A percentile compares a stretch with the other conserved stretches of the same genome.
phyloP scores from a whole-genome alignment of 2,329 filamentous ascomycete genomes.

The Harringtonia aguacate region DNA sequence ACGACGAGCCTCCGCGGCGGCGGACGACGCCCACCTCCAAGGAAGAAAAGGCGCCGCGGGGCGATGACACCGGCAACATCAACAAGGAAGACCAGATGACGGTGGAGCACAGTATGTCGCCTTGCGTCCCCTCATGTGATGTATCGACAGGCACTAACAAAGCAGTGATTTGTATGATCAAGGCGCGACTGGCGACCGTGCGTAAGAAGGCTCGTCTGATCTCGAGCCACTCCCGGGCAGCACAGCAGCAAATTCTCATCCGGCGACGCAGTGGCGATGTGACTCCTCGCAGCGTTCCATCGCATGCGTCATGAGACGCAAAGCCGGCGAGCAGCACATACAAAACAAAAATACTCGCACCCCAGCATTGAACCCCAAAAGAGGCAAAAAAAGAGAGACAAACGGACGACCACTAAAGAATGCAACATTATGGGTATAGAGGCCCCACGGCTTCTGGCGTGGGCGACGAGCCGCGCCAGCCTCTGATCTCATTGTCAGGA shows the following conservation, averaged over 20 bases:
- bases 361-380: too few relatives aligned
- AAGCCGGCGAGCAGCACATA: too few relatives aligned
- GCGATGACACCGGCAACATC: constrained; percentile 32
- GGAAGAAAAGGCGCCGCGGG: constrained; percentile 31
- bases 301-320: constrained; percentile 25
- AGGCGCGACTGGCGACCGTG: constrained; percentile 41
- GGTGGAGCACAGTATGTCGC: constrained; percentile 57
- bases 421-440: not conserved
- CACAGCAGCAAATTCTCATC: constrained; percentile 29
- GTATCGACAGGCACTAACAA: constrained; percentile 13
- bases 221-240: constrained; percentile 43
- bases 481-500: not conserved
- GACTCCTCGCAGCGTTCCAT: constrained; percentile 42
- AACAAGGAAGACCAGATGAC: constrained; percentile 63
- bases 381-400: not conserved
- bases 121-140: not conserved
- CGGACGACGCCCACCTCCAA: constrained; percentile 19
- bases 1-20: constrained; percentile 44
- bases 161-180: constrained; percentile 53
- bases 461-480: not conserved
- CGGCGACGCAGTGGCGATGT: constrained; percentile 45
- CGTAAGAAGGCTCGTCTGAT: constrained; percentile 53
- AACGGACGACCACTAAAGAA: not conserved
- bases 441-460: not conserved
- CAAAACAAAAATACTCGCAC: not conserved